Percentiles rank a stretch among this genome's conserved stretches.
These are phyloP conservation scores for Flagelloscypha sp. DNA, from an alignment of 768 basidiomycete genomes.

Conservation along the genomic window DNA sequence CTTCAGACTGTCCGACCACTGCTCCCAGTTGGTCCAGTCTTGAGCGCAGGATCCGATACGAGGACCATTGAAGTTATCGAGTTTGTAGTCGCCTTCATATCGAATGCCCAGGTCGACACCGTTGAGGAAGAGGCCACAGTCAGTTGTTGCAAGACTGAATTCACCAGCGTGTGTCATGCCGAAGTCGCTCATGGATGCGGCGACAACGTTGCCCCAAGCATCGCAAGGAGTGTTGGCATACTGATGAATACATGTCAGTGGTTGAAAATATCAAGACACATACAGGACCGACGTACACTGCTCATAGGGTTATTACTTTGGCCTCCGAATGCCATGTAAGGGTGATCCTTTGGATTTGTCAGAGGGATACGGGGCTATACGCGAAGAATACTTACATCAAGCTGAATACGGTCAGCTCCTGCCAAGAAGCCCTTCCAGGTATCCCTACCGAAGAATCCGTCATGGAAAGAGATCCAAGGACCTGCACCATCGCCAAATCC, in stretches of 20 bases:
- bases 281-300: conserved; percentile 41
- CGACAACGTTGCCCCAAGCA: conserved; percentile 64
- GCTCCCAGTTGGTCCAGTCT: conserved; percentile 66
- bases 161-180: conserved; percentile 84
- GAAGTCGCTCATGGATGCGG: conserved; percentile 68
- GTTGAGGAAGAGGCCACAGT: conserved; percentile 73
- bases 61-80: conserved; percentile 27
- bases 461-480: conserved; percentile 55
- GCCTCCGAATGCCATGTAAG: conserved; percentile 48
- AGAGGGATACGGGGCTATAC: no score
- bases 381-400: no score
- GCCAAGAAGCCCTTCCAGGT: conserved; percentile 50
- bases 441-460: conserved; percentile 47
- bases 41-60: conserved; percentile 56
- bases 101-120: conserved; percentile 75
- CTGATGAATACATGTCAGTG: no score
- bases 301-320: conserved; percentile 58
- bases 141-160: conserved; percentile 80
- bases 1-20: conserved; percentile 57
- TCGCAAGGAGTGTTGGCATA: conserved; percentile 58
- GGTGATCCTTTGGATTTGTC: no score
- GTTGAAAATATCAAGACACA: conserved; percentile 34
- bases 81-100: conserved; percentile 73
- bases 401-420: conserved; percentile 48
- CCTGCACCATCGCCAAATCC: conserved; percentile 50